Percentiles rank a stretch among this genome's conserved stretches.
Evolutionary conservation across 2,329 filamentous ascomycete genomes (phyloP).

Genomic region (Rhinocladiella similis): DNA sequence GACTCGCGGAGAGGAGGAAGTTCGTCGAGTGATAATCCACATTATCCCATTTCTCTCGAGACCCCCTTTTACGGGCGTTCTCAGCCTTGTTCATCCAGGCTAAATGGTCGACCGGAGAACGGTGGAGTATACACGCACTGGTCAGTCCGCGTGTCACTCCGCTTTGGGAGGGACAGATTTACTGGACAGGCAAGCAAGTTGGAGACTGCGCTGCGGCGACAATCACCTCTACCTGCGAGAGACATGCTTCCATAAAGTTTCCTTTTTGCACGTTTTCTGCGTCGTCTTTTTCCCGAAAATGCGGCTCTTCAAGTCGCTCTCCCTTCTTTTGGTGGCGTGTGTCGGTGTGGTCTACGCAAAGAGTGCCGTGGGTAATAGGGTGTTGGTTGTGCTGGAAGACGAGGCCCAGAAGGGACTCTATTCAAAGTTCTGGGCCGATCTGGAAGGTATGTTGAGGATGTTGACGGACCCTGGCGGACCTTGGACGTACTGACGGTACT

Average conservation of each 20-base stretch:
- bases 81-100: too few relatives aligned
- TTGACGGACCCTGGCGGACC: not conserved
- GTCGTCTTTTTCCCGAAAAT: conserved; percentile 54
- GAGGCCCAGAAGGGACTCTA: conserved; percentile 77
- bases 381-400: conserved; percentile 86
- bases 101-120: too few relatives aligned
- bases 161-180: not conserved
- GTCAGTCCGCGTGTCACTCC: too few relatives aligned
- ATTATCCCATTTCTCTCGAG: too few relatives aligned
- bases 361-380: conserved; percentile 74
- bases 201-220: not conserved
- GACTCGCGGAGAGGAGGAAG: too few relatives aligned
- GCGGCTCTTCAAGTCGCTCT: conserved; percentile 66
- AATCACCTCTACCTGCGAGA: not conserved
- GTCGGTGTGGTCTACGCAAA: conserved; percentile 69
- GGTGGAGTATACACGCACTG: too few relatives aligned
- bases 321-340: conserved; percentile 61
- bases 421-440: conserved; percentile 66
- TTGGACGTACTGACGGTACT: conserved; percentile 13
- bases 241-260: not conserved
- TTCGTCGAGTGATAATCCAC: too few relatives aligned
- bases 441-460: conserved; percentile 41
- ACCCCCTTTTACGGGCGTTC: too few relatives aligned
- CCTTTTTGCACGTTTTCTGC: not conserved
- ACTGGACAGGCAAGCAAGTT: conserved; percentile 1